These are phyloP conservation scores for Kickxella alabastrina DNA, from an alignment of 192 early-diverging fungal genomes.

Conservation along the genomic window DNA sequence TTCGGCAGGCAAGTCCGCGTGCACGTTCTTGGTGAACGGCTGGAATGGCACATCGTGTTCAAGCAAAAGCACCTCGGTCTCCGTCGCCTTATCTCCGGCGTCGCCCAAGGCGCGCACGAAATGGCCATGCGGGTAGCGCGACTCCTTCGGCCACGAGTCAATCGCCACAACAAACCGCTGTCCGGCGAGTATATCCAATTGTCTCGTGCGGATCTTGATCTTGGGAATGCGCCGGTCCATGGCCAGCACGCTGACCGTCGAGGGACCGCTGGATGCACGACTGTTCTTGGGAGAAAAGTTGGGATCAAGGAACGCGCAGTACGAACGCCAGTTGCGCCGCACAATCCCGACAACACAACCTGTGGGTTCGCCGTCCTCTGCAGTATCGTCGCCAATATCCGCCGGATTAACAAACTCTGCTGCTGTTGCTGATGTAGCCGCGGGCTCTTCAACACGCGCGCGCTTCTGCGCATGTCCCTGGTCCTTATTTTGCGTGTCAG, in stretches of 20 bases:
- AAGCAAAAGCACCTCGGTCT: constrained; percentile 93
- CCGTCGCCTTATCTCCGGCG: constrained; percentile 92
- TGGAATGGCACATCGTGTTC: constrained; percentile 96
- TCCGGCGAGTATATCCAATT: constrained; percentile 70
- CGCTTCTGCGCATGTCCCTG: constrained; percentile 22
- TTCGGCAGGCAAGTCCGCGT: constrained; percentile 79
- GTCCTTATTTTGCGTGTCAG: constrained; percentile 8
- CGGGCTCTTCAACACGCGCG: constrained; percentile 11
- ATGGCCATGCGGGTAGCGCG: constrained; percentile 82
- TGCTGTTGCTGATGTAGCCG: not conserved
- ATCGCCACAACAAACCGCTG: constrained; percentile 91
- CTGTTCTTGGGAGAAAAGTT: constrained; percentile 58
- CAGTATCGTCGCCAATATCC: constrained; percentile 15
- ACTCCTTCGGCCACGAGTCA: constrained; percentile 83
- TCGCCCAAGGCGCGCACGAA: constrained; percentile 86
- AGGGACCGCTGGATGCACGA: constrained; percentile 50
- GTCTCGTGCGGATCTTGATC: constrained; percentile 88
- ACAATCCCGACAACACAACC: constrained; percentile 90
- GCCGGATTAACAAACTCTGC: constrained; percentile 20
- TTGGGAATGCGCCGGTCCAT: constrained; percentile 95
- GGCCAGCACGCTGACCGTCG: constrained; percentile 71
- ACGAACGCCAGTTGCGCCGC: constrained; percentile 90
- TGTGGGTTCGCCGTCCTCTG: constrained; percentile 62
- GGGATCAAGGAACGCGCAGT: constrained; percentile 86
- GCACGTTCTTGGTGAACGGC: constrained; percentile 84